Evolutionary conservation across 306 rosid species (phyloP).

Genomic region (Glycine tomentella): DNA sequence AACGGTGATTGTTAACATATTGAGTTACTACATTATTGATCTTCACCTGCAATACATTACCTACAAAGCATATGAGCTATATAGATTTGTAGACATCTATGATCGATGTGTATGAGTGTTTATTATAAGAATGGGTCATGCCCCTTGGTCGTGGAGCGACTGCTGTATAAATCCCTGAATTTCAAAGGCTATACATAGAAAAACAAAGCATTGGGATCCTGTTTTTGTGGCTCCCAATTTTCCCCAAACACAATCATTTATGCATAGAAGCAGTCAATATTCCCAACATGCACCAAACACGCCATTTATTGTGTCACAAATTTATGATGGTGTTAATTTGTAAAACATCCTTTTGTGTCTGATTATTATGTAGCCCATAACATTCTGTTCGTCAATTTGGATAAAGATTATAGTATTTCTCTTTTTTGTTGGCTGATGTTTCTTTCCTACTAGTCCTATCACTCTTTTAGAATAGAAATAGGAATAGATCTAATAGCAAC

Average conservation of each 20-base stretch:
- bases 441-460: not conserved
- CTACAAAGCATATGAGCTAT: too few relatives aligned
- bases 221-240: constrained; percentile 15
- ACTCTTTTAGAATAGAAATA: constrained; percentile 15
- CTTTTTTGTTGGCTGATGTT: constrained; percentile 52
- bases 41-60: too few relatives aligned
- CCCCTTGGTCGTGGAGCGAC: not conserved
- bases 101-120: too few relatives aligned
- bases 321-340: constrained; percentile 14
- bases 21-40: too few relatives aligned
- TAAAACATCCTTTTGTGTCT: constrained; percentile 30
- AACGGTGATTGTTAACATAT: too few relatives aligned
- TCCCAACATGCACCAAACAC: constrained; percentile 41
- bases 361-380: constrained; percentile 33
- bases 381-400: constrained; percentile 31
- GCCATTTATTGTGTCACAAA: constrained; percentile 27
- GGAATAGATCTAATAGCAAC: not conserved
- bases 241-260: constrained; percentile 49
- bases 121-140: not conserved
- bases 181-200: constrained; percentile 32
- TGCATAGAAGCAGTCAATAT: constrained; percentile 42
- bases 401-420: not conserved
- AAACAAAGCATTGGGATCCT: constrained; percentile 35
- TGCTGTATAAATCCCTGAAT: not conserved
- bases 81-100: too few relatives aligned